Evolutionary conservation across 2,329 filamentous ascomycete species (phyloP).

Genomic region (Exophiala sp.): DNA sequence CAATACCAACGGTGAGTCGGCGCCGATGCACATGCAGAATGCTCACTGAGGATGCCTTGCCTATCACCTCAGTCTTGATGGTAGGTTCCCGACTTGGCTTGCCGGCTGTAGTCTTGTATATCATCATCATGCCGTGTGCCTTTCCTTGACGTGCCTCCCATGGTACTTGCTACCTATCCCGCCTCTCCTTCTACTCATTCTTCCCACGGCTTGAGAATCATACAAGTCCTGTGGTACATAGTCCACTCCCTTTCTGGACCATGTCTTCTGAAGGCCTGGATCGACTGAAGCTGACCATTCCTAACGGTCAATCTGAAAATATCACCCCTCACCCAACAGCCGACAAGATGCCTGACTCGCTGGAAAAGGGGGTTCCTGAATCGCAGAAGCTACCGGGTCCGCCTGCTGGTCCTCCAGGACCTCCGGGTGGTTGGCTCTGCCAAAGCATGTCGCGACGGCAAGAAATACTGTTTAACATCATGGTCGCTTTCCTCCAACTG

Average conservation of each 20-base stretch:
- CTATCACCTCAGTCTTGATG: neutral
- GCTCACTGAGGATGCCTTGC: neutral
- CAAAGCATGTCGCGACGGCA: constrained; percentile 19
- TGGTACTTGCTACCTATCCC: neutral
- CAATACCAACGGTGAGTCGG: constrained; percentile 16
- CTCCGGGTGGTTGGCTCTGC: constrained; percentile 23
- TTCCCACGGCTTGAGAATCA: neutral
- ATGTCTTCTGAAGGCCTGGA: constrained; percentile 1
- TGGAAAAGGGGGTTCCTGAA: constrained; percentile 10
- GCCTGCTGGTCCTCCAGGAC: constrained; percentile 18
- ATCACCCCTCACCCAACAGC: neutral
- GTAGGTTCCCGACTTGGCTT: neutral
- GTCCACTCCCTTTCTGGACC: neutral
- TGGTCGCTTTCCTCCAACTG: constrained; percentile 46
- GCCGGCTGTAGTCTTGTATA: constrained; percentile 12
- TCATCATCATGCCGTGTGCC: neutral
- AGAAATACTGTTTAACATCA: constrained; percentile 36
- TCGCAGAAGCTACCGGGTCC: constrained; percentile 7
- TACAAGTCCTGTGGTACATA: neutral
- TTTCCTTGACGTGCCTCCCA: neutral
- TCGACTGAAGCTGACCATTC: constrained; percentile 9
- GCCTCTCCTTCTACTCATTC: neutral
- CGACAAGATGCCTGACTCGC: neutral
- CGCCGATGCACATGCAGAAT: constrained; percentile 4
- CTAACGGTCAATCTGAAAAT: neutral